Conservation (phyloP, 345 rosid species). For the Ricinus communis region DNA sequence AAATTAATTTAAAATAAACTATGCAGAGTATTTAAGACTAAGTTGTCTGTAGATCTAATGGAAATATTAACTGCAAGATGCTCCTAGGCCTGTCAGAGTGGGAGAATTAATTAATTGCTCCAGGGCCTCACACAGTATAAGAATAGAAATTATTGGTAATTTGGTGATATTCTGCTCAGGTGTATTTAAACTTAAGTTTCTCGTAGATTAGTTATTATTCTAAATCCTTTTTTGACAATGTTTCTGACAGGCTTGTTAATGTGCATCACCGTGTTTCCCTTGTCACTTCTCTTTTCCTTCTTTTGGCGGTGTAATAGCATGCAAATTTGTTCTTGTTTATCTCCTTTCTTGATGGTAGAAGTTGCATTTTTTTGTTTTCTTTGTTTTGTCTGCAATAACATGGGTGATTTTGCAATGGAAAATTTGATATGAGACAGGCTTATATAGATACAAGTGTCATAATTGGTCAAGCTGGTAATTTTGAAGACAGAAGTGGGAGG, state of each 20-base stretch:
- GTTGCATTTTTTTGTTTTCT: neutral
- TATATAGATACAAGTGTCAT: constrained; percentile 22
- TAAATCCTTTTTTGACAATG: neutral
- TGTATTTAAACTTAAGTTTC: neutral
- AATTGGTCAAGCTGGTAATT: constrained; percentile 19
- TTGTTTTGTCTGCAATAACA: neutral
- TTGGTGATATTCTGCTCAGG: neutral
- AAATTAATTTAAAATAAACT: neutral
- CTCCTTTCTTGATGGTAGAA: neutral
- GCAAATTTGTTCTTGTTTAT: neutral
- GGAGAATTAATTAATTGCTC: neutral
- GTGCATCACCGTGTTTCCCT: neutral
- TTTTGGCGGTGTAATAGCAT: neutral
- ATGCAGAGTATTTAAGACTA: neutral
- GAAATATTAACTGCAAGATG: neutral
- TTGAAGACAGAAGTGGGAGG: constrained; percentile 9
- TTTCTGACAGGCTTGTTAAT: neutral
- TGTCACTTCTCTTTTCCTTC: neutral
- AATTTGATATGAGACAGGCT: constrained; percentile 7
- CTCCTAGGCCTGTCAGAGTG: neutral
- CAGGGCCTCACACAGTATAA: neutral
- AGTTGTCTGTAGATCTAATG: neutral
- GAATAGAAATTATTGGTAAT: neutral
- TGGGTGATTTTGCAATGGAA: too few species aligned
- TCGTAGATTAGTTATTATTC: neutral